Evolutionary conservation across 805 yeast genomes (phyloP).

Genomic region (Yamadazyma laniorum): DNA sequence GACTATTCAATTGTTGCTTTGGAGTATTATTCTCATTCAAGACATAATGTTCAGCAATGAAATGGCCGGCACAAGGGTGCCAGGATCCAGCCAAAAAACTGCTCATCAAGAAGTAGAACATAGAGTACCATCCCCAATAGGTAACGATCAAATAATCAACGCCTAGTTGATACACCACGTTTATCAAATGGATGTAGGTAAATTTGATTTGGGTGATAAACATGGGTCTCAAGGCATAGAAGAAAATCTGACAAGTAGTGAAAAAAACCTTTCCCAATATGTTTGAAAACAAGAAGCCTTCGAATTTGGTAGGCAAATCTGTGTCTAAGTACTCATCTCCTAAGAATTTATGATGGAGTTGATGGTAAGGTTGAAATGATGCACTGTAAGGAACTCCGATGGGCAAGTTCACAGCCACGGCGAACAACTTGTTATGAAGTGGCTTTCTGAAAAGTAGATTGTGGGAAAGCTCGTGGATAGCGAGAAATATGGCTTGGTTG

Average conservation of each 20-base stretch:
- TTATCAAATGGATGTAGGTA: slow-evolving; percentile 71
- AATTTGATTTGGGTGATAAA: slow-evolving; percentile 72
- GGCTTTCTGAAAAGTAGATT: slow-evolving; percentile 82
- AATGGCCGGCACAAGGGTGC: slow-evolving; percentile 95
- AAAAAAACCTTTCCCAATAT: slow-evolving; percentile 86
- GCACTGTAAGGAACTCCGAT: slow-evolving; percentile 91
- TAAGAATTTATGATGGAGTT: slow-evolving; percentile 83
- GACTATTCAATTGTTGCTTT: slow-evolving; percentile 14
- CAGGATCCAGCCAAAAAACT: slow-evolving; percentile 87
- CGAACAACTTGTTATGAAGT: slow-evolving; percentile 68
- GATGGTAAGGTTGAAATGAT: slow-evolving; percentile 85
- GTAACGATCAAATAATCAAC: slow-evolving; percentile 59
- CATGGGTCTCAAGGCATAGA: slow-evolving; percentile 89
- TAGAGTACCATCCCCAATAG: slow-evolving; percentile 61
- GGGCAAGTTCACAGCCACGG: slow-evolving; percentile 77
- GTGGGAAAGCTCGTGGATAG: slow-evolving; percentile 86
- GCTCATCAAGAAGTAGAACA: slow-evolving; percentile 66
- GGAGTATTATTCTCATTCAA: slow-evolving; percentile 54
- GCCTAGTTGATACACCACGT: slow-evolving; percentile 56
- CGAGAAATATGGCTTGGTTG: slow-evolving; percentile 78
- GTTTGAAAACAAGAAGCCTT: slow-evolving; percentile 70
- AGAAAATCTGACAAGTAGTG: slow-evolving; percentile 84
- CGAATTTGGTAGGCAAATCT: slow-evolving; percentile 80
- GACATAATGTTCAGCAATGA: slow-evolving; percentile 91
- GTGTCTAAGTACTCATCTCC: slow-evolving; percentile 86